A percentile compares a stretch with the other conserved stretches of the same genome.
These are phyloP conservation scores for Lentithecium fluviatile DNA, from an alignment of 495 filamentous ascomycete species.

Conservation along the genomic window DNA sequence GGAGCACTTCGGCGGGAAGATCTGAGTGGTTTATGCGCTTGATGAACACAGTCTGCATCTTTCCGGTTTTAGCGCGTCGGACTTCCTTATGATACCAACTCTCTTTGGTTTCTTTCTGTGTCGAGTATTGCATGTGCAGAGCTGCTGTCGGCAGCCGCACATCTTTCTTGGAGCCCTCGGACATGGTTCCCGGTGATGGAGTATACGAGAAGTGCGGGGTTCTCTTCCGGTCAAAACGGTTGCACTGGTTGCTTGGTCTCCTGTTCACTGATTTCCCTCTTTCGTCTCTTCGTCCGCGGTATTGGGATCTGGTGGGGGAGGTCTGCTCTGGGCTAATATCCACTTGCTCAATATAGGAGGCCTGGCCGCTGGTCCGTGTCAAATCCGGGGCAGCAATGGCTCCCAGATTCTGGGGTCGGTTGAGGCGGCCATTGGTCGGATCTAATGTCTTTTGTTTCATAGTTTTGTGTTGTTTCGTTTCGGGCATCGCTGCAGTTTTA, in stretches of 20 bases:
- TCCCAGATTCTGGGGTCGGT: conserved; percentile 8
- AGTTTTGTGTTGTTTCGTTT: conserved; percentile 24
- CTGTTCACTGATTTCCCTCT: conserved; percentile 2
- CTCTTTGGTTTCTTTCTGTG: conserved; percentile 20
- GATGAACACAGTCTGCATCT: conserved; percentile 36
- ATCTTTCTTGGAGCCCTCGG: conserved; percentile 28
- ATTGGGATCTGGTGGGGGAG: conserved; percentile 3
- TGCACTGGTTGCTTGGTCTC: not conserved
- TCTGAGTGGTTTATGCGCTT: conserved; percentile 38
- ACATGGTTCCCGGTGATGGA: conserved; percentile 28
- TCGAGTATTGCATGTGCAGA: conserved; percentile 40
- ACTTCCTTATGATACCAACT: conserved; percentile 40
- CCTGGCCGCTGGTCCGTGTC: conserved; percentile 12
- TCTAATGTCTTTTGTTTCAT: conserved; percentile 30
- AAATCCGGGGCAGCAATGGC: conserved; percentile 20
- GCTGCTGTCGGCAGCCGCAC: conserved; percentile 36
- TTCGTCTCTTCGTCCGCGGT: conserved; percentile 6
- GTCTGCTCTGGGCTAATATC: conserved; percentile 26
- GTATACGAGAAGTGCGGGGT: conserved; percentile 24
- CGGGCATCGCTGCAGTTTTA: conserved; percentile 16
- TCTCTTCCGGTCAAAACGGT: conserved; percentile 18
- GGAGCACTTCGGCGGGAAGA: conserved; percentile 75
- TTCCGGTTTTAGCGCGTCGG: conserved; percentile 36
- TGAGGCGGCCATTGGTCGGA: conserved; percentile 21
- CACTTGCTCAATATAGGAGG: conserved; percentile 25